Percentiles rank a stretch among this genome's conserved stretches.
Conservation (phyloP, 805 yeast species). For the Candida namnaoensis region DNA sequence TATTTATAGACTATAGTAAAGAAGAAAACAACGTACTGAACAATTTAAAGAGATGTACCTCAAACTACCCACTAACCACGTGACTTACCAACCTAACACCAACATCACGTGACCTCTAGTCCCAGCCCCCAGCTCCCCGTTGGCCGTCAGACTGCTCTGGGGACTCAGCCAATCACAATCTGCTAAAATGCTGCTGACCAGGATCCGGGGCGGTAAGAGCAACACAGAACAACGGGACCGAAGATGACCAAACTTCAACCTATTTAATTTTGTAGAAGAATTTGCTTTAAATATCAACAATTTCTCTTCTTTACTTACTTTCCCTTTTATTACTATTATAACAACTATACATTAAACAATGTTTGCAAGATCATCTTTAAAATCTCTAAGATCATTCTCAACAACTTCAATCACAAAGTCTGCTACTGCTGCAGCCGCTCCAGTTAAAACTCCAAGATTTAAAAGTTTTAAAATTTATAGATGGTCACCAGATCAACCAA, state of each 20-base stretch:
- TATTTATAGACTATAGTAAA: too few relatives aligned
- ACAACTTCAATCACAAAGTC: slow-evolving; percentile 9
- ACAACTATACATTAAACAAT: not conserved
- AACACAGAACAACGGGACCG: slow-evolving; percentile 6
- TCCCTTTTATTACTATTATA: not conserved
- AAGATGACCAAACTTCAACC: slow-evolving; percentile 6
- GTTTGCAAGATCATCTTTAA: not conserved
- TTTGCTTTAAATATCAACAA: not conserved
- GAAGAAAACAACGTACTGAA: too few relatives aligned
- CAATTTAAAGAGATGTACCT: too few relatives aligned
- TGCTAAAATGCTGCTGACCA: slow-evolving; percentile 4
- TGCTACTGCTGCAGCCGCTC: slow-evolving; percentile 31
- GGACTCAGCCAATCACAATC: slow-evolving; percentile 3
- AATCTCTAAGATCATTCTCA: not conserved
- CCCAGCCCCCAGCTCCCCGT: not conserved
- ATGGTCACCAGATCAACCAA: slow-evolving; percentile 98
- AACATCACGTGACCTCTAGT: too few relatives aligned
- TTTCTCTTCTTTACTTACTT: not conserved
- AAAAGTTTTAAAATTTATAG: slow-evolving; percentile 91
- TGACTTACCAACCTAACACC: too few relatives aligned
- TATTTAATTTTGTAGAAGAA: not conserved
- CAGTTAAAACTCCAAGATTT: slow-evolving; percentile 35
- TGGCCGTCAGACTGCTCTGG: not conserved
- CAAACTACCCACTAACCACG: too few relatives aligned
- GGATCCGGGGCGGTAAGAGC: slow-evolving; percentile 6